Conservation (phyloP, 768 basidiomycete genomes). For the Phylloporus arenicola region DNA sequence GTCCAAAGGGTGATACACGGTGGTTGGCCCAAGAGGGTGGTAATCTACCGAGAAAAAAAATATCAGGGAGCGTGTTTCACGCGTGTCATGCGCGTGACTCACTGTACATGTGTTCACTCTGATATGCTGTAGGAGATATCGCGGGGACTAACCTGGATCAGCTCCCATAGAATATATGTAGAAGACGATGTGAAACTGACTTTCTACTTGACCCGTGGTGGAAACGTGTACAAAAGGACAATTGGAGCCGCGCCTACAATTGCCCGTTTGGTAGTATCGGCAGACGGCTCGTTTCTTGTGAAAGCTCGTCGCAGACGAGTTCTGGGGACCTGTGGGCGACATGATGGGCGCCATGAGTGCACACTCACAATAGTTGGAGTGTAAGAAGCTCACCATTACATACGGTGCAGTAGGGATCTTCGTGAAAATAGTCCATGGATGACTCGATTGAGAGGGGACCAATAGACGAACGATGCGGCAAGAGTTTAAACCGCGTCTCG, state of each 20-base stretch:
- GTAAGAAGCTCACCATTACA: conserved; percentile 14
- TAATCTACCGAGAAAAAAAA: conserved; percentile 14
- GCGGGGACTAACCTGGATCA: conserved; percentile 12
- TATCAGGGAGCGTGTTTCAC: conserved; percentile 1
- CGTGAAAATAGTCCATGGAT: conserved; percentile 10
- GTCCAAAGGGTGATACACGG: conserved; percentile 15
- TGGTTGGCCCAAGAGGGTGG: conserved; percentile 11
- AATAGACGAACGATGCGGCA: neutral
- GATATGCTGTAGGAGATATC: conserved; percentile 10
- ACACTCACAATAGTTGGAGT: neutral
- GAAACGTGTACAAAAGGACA: conserved; percentile 24
- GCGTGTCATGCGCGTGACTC: conserved; percentile 2
- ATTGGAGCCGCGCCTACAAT: conserved; percentile 23
- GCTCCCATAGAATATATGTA: neutral
- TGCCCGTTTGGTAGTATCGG: conserved; percentile 23
- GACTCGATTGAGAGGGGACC: neutral
- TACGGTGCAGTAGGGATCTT: conserved; percentile 8
- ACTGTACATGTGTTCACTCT: conserved; percentile 16
- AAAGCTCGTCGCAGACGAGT: neutral
- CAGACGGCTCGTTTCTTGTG: conserved; percentile 14
- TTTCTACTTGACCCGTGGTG: conserved; percentile 6
- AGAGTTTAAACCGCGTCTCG: conserved; percentile 12
- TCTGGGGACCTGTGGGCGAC: conserved; percentile 10
- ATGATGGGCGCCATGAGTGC: conserved; percentile 7
- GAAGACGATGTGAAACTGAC: conserved; percentile 10